Base-by-base conservation (phyloP, 108 stramenopile species). In the Cyclotella atomus region DNA sequence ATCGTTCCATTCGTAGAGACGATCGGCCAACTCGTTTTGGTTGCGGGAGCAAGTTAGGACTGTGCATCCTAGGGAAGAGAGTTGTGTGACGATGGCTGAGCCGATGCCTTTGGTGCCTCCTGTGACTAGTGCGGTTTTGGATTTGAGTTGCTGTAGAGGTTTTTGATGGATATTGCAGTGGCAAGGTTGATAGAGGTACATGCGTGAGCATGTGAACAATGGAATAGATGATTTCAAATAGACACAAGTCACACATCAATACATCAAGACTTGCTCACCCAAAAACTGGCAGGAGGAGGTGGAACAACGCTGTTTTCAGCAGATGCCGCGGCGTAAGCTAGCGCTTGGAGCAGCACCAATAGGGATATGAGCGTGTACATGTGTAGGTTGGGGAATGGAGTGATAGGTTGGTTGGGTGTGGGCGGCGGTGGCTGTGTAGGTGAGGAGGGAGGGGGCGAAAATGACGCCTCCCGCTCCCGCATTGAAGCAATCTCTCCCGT, bases 1-100 rank as follows among this genome's bases (percentile, higher is more conserved):
- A 38, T 75, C 71, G 27, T 78, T 87, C 92, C 92, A 93, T 55
- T 89, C 82, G 20, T 72, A 50, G 10, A 88, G 47, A 32, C 89
- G 82, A 35, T 66, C 54, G n/a, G 79, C 65, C 32, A 93, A 66
- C 27, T 93, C 92, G 21, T 89, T 72, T 21, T 65, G 63, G 55
- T 89, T 89, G 16, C 92, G 74, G 45, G 81, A 76, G 69, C 92
- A 93, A 23, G 89, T 93, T 38, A 93, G 79, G 20, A 93, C 83
- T 15, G 68, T 59, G 54, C 80, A 80, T 28, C 85, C 85, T 23
- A 84, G 75, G 0, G 73, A 47, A 10, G 70, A 72, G 3, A 71
- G 61, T 38, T 68, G 80, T n/a, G 73, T 81, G 32, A 81, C 80
- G 6, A 81, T 81, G 21, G 80, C 80, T 19, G 80, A 73, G 27